Base-by-base conservation (phyloP, 2,329 filamentous ascomycete genomes). In the Hypoxylon sp. region DNA sequence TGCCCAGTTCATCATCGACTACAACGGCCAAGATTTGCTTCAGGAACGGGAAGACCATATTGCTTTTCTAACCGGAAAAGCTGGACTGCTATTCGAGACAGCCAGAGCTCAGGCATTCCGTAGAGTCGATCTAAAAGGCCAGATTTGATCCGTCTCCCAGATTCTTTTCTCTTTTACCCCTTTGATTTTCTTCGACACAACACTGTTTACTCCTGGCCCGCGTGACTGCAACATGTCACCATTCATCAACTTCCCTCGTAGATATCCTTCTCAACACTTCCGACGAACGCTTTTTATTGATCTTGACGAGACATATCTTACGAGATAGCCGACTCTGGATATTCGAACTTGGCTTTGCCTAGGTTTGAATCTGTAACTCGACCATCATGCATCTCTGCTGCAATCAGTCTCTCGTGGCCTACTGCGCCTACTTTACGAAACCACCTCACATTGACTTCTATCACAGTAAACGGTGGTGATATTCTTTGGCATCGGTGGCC, bases 111-210 rank as follows among this genome's bases (percentile, higher is more conserved):
- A 86, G 68, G 95, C 95, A 51, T 96, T 97, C 80, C 87, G 88
- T 76, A 90, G 90, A 77, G 91, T 98, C 84, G 94, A 98, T 82
- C 96, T 98, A 84, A 97, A 98, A 83, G 94, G 95, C 76, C 95
- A 98, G 82, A 97, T 97, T 77, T 96, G 83, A 90, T 72, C 57
- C 52, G 32, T 71, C 65, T 71, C 48, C 60, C 58, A 68, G 6
- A 43, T 68, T 61, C 54, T 66, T 16, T 70, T 69, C 58, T 69
- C 66, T 69, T 63, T 67, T 55, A 47, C 54, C 56, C 61, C 32
- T 32, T 30, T 58, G 53, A 27, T 21, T 67, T 57, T 62, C 37
- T 47, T 21, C 57, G 63, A 68, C 60, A 48, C 60, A 43, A 61
- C 59, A 34, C 34, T 41, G 16, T 41, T 53, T 45, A 51, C 63